These are phyloP conservation scores for Claviceps digitariae DNA, from an alignment of 2,329 filamentous ascomycete genomes.

Conservation along the genomic window DNA sequence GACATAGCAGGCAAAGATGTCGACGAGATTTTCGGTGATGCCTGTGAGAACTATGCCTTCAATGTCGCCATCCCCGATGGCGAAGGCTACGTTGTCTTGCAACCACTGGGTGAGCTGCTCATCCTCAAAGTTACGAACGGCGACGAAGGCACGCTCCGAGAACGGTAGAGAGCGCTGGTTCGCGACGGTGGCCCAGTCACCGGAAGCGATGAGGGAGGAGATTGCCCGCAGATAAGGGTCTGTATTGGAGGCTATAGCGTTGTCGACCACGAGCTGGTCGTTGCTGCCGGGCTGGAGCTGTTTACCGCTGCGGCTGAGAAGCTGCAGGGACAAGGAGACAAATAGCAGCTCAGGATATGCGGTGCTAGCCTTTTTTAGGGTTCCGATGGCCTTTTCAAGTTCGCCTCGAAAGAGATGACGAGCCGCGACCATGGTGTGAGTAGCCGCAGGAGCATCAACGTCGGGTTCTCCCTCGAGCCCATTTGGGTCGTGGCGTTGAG, in stretches of 20 bases:
- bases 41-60: slow-evolving; percentile 69
- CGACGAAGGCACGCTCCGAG: slow-evolving; percentile 60
- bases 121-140: slow-evolving; percentile 52
- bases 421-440: slow-evolving; percentile 61
- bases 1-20: slow-evolving; percentile 64
- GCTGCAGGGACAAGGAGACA: slow-evolving; percentile 51
- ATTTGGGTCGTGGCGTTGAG: slow-evolving; percentile 29
- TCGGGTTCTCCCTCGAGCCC: slow-evolving; percentile 28
- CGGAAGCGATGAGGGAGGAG: slow-evolving; percentile 62
- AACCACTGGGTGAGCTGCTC: slow-evolving; percentile 54
- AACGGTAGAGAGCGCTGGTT: slow-evolving; percentile 61
- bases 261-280: slow-evolving; percentile 44
- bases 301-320: slow-evolving; percentile 39
- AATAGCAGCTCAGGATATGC: slow-evolving; percentile 52
- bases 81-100: slow-evolving; percentile 45
- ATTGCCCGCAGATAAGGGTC: slow-evolving; percentile 73
- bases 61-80: slow-evolving; percentile 54
- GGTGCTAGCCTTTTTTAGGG: slow-evolving; percentile 54
- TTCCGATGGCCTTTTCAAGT: slow-evolving; percentile 52
- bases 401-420: slow-evolving; percentile 63
- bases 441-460: slow-evolving; percentile 36
- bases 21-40: slow-evolving; percentile 57
- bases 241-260: slow-evolving; percentile 46
- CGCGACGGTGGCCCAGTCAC: slow-evolving; percentile 62
- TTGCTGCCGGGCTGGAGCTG: slow-evolving; percentile 20